Evolutionary conservation across 257 asterid species (phyloP), one percentile per base, ranked within the genome.

Genomic region (Solanum chmielewskii): DNA sequence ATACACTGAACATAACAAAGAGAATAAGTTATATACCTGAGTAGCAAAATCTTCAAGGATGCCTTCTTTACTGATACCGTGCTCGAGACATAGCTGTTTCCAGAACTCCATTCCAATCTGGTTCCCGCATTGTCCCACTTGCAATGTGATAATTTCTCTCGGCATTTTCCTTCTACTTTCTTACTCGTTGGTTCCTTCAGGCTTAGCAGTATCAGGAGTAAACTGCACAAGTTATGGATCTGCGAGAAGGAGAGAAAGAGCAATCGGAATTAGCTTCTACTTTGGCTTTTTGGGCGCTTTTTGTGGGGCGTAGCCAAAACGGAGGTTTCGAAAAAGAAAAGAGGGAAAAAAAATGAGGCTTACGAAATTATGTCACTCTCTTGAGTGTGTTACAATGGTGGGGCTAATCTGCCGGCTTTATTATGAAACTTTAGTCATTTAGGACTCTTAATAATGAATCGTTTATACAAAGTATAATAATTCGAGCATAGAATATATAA

Each of bases 21-120:
- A n/a, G n/a, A n/a, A 81, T 3, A 49, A 21, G 23, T 41, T 81
- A 60, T 21, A 27, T 16, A 96, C 99, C 96, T 97, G 99, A 89
- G 99, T 97, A 41, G 99, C 99, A 74, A 97, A 97, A 70, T 97
- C 99, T 90, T 97, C 99, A 75, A 97, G 98, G 88, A 97, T 96
- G 78, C 99, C 99, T 9, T 97, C 99, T 89, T 93, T 97, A 90
- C 97, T 97, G 84, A 97, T 97, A 87, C 98, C 99, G 66, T 97
- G 99, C 90, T 97, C 99, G 84, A 97, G 98, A 86, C 99, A 97
- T 71, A 97, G 99, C 93, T 97, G 99, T 90, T 97, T 97, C 99
- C 99, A 97, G 90, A 96, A 97, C 92, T 97, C 99, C 99, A 97
- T 97, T 20, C 99, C 99, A 93, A 96, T 97, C 97, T 97, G 99